A percentile compares a stretch with the other conserved stretches of the same genome.
phyloP scores from a whole-genome alignment of 495 filamentous ascomycete species.

The Pyronema domesticum region DNA sequence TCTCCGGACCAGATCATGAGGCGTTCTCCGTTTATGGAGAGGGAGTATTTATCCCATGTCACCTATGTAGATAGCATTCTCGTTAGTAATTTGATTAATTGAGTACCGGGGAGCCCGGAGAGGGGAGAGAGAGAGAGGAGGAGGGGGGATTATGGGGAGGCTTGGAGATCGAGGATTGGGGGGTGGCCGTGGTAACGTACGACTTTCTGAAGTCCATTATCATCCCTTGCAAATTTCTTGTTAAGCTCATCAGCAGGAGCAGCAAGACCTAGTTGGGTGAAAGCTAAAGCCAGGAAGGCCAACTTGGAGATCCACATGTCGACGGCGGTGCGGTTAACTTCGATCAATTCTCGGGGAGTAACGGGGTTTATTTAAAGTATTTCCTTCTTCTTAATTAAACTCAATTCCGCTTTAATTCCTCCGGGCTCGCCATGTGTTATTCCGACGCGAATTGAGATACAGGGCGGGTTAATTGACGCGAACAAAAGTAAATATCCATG shows the following conservation, averaged over 20 bases:
- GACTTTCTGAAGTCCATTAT: neutral
- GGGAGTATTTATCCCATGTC: constrained; percentile 59
- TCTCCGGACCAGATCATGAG: constrained; percentile 58
- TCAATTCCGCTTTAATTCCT: too few species aligned
- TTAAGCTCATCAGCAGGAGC: too few species aligned
- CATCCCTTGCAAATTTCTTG: neutral
- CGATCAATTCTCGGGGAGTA: neutral
- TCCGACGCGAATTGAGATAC: too few species aligned
- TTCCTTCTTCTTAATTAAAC: neutral
- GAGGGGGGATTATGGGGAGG: neutral
- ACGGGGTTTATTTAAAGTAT: neutral
- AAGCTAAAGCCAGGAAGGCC: neutral
- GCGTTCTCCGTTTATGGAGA: constrained; percentile 53
- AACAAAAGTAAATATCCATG: too few species aligned
- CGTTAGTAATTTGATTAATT: too few species aligned
- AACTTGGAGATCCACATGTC: neutral
- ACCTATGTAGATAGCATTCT: constrained; percentile 29
- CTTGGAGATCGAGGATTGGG: neutral
- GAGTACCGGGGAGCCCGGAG: too few species aligned
- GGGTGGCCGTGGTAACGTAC: neutral
- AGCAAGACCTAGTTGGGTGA: too few species aligned
- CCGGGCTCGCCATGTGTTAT: too few species aligned
- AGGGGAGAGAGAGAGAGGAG: too few species aligned
- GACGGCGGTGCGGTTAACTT: neutral
- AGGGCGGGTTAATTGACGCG: too few species aligned